These are phyloP conservation scores for Abortiporus biennis DNA, from an alignment of 1,284 basidiomycete species.

Conservation along the genomic window DNA sequence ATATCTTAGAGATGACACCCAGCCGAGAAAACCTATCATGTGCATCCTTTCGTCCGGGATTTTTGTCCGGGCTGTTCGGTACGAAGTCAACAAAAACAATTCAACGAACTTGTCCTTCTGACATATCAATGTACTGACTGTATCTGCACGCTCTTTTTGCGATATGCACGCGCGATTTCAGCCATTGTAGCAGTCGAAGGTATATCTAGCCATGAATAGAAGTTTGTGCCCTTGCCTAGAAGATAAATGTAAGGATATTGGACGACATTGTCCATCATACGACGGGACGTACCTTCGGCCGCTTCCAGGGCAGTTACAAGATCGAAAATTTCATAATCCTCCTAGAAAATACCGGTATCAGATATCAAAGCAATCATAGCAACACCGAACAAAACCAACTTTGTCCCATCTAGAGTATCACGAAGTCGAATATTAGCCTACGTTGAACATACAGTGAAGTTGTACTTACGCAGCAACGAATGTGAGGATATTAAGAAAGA, in stretches of 20 bases:
- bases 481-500: conserved; percentile 25
- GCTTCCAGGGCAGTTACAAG: conserved; percentile 81
- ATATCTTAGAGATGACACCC: conserved; percentile 79
- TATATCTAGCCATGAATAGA: conserved; percentile 84
- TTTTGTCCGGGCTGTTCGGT: conserved; percentile 83
- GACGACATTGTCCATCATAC: not conserved
- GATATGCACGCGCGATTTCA: conserved; percentile 84
- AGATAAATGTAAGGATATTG: conserved; percentile 1
- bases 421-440: not conserved
- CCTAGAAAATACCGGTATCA: conserved; percentile 33
- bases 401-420: conserved; percentile 7
- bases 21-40: conserved; percentile 86
- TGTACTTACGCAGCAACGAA: conserved; percentile 28
- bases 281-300: conserved; percentile 58
- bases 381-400: conserved; percentile 1
- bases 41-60: conserved; percentile 72
- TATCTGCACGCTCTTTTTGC: conserved; percentile 81
- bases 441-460: not conserved
- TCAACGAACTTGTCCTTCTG: not conserved
- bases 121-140: conserved; percentile 56
- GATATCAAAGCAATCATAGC: not conserved
- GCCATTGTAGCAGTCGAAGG: conserved; percentile 59
- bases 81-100: conserved; percentile 6
- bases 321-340: conserved; percentile 95
- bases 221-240: conserved; percentile 77